These are phyloP conservation scores for Silene vulgaris DNA, from an alignment of 179 eudicot species.

Conservation along the genomic window DNA sequence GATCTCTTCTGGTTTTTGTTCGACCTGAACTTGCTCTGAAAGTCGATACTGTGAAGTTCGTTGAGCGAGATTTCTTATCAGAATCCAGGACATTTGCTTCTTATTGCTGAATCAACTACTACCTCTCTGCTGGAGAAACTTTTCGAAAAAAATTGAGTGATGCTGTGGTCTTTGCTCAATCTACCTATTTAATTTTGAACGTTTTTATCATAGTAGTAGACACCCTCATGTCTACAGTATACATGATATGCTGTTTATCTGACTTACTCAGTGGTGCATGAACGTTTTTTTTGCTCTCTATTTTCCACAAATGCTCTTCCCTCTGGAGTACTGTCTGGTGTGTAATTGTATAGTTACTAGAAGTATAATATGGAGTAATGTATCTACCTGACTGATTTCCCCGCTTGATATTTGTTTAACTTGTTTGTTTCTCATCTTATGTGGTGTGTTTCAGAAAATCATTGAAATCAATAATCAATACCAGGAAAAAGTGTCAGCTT, in stretches of 20 bases:
- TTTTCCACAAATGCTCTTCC: background rate
- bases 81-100: background rate
- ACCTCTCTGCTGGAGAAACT: background rate
- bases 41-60: background rate
- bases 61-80: background rate
- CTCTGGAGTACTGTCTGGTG: background rate
- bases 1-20: background rate
- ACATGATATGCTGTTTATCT: background rate
- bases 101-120: background rate
- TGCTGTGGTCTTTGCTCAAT: background rate
- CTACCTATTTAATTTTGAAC: background rate
- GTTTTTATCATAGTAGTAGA: too few relatives aligned
- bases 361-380: background rate
- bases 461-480: slow-evolving; percentile 60
- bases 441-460: slow-evolving; percentile 51
- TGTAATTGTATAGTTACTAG: background rate
- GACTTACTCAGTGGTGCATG: background rate
- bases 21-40: background rate
- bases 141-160: background rate
- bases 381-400: background rate
- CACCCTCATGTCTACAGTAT: background rate
- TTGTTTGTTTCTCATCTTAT: background rate
- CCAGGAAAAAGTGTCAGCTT: slow-evolving; percentile 60
- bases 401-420: background rate
- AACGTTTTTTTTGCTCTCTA: background rate